Percentiles rank a stretch among this genome's conserved stretches.
Evolutionary conservation across 1,139 yeast species (phyloP).

Genomic region (Geotrichum candidum): DNA sequence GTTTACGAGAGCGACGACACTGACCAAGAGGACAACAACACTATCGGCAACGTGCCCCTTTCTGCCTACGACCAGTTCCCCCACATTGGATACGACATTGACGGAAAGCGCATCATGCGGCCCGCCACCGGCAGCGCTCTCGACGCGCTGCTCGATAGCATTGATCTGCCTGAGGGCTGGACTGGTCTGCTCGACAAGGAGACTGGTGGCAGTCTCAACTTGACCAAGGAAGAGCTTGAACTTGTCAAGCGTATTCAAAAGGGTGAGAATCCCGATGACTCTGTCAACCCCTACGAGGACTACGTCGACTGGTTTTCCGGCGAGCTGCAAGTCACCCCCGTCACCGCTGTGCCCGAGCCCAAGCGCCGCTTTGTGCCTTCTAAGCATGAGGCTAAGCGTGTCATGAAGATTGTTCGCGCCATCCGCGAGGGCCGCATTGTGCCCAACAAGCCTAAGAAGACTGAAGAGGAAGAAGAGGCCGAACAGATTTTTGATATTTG

Average conservation of each 20-base stretch:
- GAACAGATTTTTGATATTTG: slow-evolving; percentile 62
- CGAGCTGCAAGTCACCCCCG: slow-evolving; percentile 81
- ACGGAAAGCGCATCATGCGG: slow-evolving; percentile 96
- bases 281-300: slow-evolving; percentile 84
- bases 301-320: slow-evolving; percentile 93
- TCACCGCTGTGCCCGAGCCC: slow-evolving; percentile 92
- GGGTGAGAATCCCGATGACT: slow-evolving; percentile 78
- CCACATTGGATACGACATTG: slow-evolving; percentile 92
- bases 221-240: slow-evolving; percentile 85
- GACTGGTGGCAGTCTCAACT: slow-evolving; percentile 81
- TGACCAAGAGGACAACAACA: slow-evolving; percentile 76
- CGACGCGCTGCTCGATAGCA: slow-evolving; percentile 78
- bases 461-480: slow-evolving; percentile 42
- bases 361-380: slow-evolving; percentile 95
- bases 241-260: slow-evolving; percentile 78
- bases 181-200: slow-evolving; percentile 89
- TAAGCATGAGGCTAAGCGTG: slow-evolving; percentile 90
- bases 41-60: slow-evolving; percentile 88
- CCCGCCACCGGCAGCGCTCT: slow-evolving; percentile 96
- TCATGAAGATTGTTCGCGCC: slow-evolving; percentile 93
- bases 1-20: slow-evolving; percentile 90
- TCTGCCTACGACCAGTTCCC: slow-evolving; percentile 96
- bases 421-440: slow-evolving; percentile 93
- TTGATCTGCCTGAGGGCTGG: slow-evolving; percentile 97
- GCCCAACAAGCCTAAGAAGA: slow-evolving; percentile 56